Percentiles rank a stretch among this genome's conserved stretches.
Evolutionary conservation across 148 eudicot species (phyloP).

Genomic region (Drosera capensis): DNA sequence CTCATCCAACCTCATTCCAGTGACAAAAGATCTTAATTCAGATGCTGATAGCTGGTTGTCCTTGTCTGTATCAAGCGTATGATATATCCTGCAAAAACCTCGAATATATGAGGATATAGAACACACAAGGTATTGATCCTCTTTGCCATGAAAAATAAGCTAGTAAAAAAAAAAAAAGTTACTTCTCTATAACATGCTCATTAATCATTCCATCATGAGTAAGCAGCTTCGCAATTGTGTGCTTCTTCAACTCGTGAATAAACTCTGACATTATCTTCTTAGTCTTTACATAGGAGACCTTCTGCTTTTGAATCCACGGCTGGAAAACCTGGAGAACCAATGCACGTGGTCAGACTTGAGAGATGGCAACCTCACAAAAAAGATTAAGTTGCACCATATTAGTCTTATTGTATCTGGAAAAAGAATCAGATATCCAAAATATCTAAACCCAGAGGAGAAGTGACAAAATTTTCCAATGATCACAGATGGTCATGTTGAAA

Average conservation of each 20-base stretch:
- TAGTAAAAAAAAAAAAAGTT: background rate
- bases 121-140: background rate
- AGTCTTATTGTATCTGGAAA: too few relatives aligned
- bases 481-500: too few relatives aligned
- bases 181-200: conserved; percentile 28
- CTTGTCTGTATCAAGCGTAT: conserved; percentile 22
- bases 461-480: too few relatives aligned
- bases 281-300: conserved; percentile 38
- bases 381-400: too few relatives aligned
- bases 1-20: conserved; percentile 53
- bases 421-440: too few relatives aligned
- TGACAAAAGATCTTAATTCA: conserved; percentile 45
- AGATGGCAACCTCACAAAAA: too few relatives aligned
- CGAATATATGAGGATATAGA: background rate
- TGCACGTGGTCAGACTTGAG: background rate
- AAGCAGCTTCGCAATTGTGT: conserved; percentile 43
- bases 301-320: conserved; percentile 61
- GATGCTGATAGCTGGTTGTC: conserved; percentile 26
- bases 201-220: conserved; percentile 33
- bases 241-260: conserved; percentile 41
- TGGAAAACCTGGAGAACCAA: conserved; percentile 45
- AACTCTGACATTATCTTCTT: conserved; percentile 58
- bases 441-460: too few relatives aligned
- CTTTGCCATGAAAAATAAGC: background rate
- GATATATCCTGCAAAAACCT: conserved; percentile 34